Evolutionary conservation across 139 green algal genomes (phyloP).

Genomic region (Coelastrella sp.): DNA sequence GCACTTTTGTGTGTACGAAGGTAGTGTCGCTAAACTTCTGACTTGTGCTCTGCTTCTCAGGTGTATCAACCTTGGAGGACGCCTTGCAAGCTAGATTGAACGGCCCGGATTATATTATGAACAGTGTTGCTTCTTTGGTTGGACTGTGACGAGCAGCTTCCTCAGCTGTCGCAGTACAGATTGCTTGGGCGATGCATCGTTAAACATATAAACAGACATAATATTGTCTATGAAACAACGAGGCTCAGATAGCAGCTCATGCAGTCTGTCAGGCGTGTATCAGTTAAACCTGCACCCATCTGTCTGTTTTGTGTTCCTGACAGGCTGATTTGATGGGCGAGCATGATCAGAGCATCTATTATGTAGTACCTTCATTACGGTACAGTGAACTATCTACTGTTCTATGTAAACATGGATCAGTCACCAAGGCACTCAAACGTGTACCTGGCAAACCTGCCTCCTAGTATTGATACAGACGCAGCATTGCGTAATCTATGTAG

Average conservation of each 20-base stretch:
- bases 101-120: conserved; percentile 50
- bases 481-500: conserved; percentile 66
- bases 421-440: conserved; percentile 24
- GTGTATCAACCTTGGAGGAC: conserved; percentile 57
- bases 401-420: background rate
- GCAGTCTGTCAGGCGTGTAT: too few relatives aligned
- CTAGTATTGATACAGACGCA: conserved; percentile 36
- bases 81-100: background rate
- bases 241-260: too few relatives aligned
- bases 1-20: too few relatives aligned
- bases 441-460: conserved; percentile 31
- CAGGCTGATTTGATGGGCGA: too few relatives aligned
- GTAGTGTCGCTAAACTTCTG: too few relatives aligned
- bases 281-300: too few relatives aligned
- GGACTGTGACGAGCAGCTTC: conserved; percentile 42
- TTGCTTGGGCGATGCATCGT: background rate
- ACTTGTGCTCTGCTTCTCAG: too few relatives aligned
- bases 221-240: too few relatives aligned
- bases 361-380: background rate
- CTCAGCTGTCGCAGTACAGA: background rate
- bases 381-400: background rate
- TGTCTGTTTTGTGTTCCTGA: too few relatives aligned
- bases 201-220: too few relatives aligned
- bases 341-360: too few relatives aligned
- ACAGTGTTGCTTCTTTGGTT: conserved; percentile 55